Percentiles rank a stretch among this genome's conserved stretches.
Evolutionary conservation across 2,329 filamentous ascomycete genomes (phyloP).

Genomic region (Berkeleyomyces basicola): DNA sequence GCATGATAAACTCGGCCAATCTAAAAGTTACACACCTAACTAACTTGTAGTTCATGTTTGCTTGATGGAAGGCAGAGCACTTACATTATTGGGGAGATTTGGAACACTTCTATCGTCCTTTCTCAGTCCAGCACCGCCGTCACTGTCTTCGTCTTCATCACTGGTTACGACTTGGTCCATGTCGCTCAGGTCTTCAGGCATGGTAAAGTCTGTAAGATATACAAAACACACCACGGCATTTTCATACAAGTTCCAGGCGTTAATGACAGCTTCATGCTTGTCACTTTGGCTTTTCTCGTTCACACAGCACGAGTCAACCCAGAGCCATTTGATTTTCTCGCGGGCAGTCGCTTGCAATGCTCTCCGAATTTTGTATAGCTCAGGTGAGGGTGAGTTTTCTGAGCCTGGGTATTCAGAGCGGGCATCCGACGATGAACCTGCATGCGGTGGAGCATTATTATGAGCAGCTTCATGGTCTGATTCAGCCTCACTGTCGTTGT

Average conservation of each 20-base stretch:
- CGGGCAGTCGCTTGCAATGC: conserved; percentile 5
- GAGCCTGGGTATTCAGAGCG: conserved; percentile 2
- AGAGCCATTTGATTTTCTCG: conserved; percentile 17
- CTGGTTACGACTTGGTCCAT: conserved; percentile 3
- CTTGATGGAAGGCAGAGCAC: background rate
- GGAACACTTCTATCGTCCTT: background rate
- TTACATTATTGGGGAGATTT: conserved; percentile 1
- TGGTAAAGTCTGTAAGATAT: conserved; percentile 16
- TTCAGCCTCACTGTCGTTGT: conserved; percentile 8
- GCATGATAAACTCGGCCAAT: background rate
- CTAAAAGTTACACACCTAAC: background rate
- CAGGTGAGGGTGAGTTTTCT: conserved; percentile 7
- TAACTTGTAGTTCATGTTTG: background rate
- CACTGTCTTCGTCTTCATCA: conserved; percentile 1
- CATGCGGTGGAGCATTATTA: conserved; percentile 6
- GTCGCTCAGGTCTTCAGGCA: conserved; percentile 8
- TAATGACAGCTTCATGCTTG: conserved; percentile 19
- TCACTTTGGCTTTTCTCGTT: conserved; percentile 19
- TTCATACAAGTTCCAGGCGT: conserved; percentile 18
- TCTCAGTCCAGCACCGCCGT: conserved; percentile 9
- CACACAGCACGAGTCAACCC: conserved; percentile 20
- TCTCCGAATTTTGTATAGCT: conserved; percentile 8
- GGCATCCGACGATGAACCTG: background rate
- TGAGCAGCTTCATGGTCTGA: background rate
- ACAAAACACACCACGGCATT: conserved; percentile 18